phyloP scores from a whole-genome alignment of 139 green algal species.

The Limnomonas spitsbergensis region DNA sequence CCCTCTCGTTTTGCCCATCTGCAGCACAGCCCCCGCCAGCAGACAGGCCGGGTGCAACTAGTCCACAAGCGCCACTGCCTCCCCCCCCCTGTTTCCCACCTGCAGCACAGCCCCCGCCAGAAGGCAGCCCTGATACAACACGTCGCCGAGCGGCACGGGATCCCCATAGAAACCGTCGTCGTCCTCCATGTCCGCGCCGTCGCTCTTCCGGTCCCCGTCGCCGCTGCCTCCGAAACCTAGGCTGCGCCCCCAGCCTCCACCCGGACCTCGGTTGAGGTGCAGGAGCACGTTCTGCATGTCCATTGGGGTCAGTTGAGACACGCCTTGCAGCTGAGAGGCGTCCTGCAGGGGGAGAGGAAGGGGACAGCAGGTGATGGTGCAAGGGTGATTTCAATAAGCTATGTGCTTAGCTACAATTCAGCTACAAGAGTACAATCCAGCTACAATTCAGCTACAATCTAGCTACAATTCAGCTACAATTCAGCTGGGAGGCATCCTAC shows the following conservation, averaged over 20 bases:
- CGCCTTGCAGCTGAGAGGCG: background rate
- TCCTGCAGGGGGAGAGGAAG: background rate
- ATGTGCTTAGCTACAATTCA: no score
- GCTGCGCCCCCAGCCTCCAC: no score
- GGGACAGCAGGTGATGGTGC: no score
- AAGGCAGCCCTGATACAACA: constrained; percentile 24
- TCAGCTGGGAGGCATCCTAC: no score
- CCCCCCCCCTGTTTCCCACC: background rate
- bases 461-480: no score
- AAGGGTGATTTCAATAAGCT: no score
- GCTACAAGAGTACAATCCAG: no score
- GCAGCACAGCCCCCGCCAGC: no score
- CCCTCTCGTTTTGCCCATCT: background rate
- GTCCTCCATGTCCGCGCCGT: no score
- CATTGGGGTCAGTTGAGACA: background rate
- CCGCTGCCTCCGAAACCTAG: background rate
- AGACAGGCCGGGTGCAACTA: no score
- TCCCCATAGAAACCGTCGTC: background rate
- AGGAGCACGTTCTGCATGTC: constrained; percentile 6
- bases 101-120: constrained; percentile 25
- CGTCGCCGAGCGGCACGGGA: background rate
- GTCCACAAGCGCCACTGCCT: no score
- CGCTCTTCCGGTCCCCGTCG: background rate
- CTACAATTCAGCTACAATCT: no score
- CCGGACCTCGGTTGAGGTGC: background rate